Conservation (phyloP, 345 rosid species). For the Punica granatum region DNA sequence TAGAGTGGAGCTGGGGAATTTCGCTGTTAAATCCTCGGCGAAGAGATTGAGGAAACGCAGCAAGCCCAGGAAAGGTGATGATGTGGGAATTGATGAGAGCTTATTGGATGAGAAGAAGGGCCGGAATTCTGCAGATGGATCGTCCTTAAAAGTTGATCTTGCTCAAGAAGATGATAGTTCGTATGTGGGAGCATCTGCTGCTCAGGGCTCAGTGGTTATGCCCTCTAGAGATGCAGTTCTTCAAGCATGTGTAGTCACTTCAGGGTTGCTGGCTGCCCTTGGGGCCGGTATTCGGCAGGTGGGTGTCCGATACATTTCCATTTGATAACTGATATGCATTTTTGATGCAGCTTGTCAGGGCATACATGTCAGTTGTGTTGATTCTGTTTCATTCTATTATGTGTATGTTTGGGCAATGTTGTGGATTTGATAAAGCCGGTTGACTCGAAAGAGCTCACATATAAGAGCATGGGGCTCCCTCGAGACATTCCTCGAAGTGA, state of each 20-base stretch:
- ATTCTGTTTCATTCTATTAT: neutral
- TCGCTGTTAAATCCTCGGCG: conserved; percentile 40
- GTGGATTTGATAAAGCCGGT: no score
- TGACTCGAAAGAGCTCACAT: no score
- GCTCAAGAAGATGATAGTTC: conserved; percentile 12
- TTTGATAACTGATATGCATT: neutral
- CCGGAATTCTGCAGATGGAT: conserved; percentile 16
- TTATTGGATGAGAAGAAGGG: conserved; percentile 12
- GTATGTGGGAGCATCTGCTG: conserved; percentile 12
- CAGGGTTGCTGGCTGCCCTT: conserved; percentile 60
- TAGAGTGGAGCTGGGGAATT: conserved; percentile 1
- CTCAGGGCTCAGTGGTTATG: conserved; percentile 8
- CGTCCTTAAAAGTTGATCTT: conserved; percentile 19
- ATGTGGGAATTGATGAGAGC: conserved; percentile 11
- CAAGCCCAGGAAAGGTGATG: neutral
- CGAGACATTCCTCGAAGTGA: neutral
- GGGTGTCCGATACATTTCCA: neutral
- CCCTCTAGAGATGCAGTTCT: conserved; percentile 70
- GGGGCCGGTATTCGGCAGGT: conserved; percentile 71
- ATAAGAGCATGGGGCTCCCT: neutral
- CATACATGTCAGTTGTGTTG: neutral
- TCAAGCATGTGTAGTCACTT: conserved; percentile 65
- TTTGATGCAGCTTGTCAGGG: neutral
- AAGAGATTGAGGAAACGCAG: conserved; percentile 32
- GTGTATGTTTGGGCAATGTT: no score